Evolutionary conservation across 306 rosid genomes (phyloP).

Genomic region (Corylus americana): DNA sequence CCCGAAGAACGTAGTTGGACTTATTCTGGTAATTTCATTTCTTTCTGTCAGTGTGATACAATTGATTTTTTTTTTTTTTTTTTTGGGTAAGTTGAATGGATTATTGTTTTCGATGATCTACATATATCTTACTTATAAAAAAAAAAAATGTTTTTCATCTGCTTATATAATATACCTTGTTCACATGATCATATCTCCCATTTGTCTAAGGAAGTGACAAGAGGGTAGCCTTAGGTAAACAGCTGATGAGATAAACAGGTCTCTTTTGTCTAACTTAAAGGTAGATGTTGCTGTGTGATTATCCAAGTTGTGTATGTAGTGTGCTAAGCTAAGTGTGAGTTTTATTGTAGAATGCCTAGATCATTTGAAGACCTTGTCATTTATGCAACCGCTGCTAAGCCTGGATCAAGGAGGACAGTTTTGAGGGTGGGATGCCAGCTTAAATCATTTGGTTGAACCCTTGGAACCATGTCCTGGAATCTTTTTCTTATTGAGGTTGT

Average conservation of each 20-base stretch:
- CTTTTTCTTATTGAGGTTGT: background rate
- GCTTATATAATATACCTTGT: background rate
- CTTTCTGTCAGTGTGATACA: background rate
- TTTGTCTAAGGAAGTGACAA: background rate
- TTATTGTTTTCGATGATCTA: background rate
- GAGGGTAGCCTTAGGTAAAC: background rate
- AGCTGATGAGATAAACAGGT: background rate
- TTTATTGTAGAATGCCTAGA: background rate
- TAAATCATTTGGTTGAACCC: background rate
- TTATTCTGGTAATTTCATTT: conserved; percentile 75
- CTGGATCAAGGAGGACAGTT: too few relatives aligned
- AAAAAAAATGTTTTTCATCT: background rate
- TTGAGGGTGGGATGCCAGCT: background rate
- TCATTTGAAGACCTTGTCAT: background rate
- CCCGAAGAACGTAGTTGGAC: conserved; percentile 79
- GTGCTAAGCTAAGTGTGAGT: background rate
- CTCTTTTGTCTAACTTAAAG: background rate
- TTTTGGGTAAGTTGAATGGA: background rate
- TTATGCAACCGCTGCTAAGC: too few relatives aligned
- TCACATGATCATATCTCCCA: background rate
- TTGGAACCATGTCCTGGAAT: background rate
- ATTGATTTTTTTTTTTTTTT: background rate
- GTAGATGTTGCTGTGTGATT: conserved; percentile 1
- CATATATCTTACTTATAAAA: too few relatives aligned
- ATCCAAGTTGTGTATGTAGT: background rate